Evolutionary conservation across 2,329 filamentous ascomycete genomes (phyloP), one percentile per base, ranked within the genome.

Genomic region (Bipolaris oryzae): DNA sequence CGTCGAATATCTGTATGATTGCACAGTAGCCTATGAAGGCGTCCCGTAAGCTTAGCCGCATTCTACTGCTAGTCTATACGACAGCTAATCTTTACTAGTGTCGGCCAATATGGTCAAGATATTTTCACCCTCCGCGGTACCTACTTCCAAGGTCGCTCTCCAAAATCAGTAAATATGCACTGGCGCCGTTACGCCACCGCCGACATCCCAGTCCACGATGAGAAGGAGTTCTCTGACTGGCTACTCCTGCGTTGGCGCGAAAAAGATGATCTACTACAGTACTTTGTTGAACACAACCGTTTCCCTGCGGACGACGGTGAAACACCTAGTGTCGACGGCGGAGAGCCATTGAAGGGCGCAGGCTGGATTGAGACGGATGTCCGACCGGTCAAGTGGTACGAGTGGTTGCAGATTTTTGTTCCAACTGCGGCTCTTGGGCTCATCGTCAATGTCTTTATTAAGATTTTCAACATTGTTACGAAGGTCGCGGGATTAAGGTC

Each of bases 91-190:
- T n/a, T 31, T 4, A 44, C 25, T 50, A 79, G 77, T 18, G 69
- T 65, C 20, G 79, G 79, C 44, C 83, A 89, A 69, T 97, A 88
- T 65, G 93, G 92, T 23, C 92, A 97, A 73, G 87, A 96, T 47
- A 87, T 91, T 69, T 98, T 96, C 77, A 92, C 90, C 1, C 83
- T 99, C 5, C 85, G 86, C 1, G 91, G 90, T 55, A 95, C 91
- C 25, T 98, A 96, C 75, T 88, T 97, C 64, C 85, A 95, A 74
- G 94, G 95, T 41, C 89, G 91, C 0, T 88, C 92, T 0, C 95
- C 95, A 5, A 96, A 92, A 74, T 96, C 91, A 2, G 92, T 98
- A 68, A 97, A 97, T 77, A 92, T 98, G 80, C 89, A 97, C 79
- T 99, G 94, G 93, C 87, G 95, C 50, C 88, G 93, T 18, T 98